Evolutionary conservation across 2,329 filamentous ascomycete genomes (phyloP).

Genomic region (Helotiales sp.): DNA sequence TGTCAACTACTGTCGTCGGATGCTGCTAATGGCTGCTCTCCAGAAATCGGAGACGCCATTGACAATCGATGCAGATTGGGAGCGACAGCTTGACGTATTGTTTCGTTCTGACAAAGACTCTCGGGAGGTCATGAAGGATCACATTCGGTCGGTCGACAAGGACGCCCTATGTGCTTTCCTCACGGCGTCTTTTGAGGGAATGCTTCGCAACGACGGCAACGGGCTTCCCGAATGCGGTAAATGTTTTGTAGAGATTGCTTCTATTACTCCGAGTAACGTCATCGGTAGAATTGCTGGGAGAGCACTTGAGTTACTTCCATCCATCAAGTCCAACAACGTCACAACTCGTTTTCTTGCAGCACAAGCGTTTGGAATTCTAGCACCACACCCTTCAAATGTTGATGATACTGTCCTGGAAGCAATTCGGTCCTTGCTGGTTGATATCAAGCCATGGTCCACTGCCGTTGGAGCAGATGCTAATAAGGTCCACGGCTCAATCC

Average conservation of each 20-base stretch:
- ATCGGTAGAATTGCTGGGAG: conserved; percentile 56
- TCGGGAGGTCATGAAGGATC: conserved; percentile 61
- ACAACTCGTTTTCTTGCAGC: conserved; percentile 70
- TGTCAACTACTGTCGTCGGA: conserved; percentile 69
- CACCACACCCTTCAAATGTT: conserved; percentile 63
- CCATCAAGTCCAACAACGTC: conserved; percentile 74
- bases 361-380: conserved; percentile 76
- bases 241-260: conserved; percentile 59
- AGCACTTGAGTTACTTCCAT: conserved; percentile 58
- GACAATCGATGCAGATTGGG: conserved; percentile 79
- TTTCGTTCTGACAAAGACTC: conserved; percentile 72
- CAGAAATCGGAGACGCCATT: conserved; percentile 39
- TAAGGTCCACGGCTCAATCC: conserved; percentile 63
- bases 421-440: conserved; percentile 52
- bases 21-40: conserved; percentile 61
- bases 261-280: conserved; percentile 55
- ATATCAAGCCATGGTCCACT: conserved; percentile 53
- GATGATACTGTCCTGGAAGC: conserved; percentile 49
- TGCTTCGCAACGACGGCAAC: conserved; percentile 50
- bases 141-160: conserved; percentile 52
- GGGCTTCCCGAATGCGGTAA: conserved; percentile 54
- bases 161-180: conserved; percentile 53
- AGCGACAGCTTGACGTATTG: conserved; percentile 74
- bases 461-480: conserved; percentile 65
- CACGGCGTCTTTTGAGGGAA: conserved; percentile 61